phyloP scores from a whole-genome alignment of 805 yeast genomes.

The Candida tallmaniae region DNA sequence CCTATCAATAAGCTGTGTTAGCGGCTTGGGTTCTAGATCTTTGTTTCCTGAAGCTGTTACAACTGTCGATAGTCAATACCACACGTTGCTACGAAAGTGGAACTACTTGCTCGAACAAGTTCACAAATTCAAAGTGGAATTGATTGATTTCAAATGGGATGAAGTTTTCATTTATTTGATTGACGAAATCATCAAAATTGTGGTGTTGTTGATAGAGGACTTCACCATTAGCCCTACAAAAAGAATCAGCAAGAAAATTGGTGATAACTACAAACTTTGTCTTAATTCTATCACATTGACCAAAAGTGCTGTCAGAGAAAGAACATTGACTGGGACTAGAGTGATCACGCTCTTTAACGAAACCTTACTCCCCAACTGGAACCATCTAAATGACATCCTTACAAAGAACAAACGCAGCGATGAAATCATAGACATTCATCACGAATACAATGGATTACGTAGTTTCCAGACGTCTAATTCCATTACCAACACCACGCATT shows the following conservation, averaged over 20 bases:
- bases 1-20: constrained; percentile 17
- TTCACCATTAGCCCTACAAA: constrained; percentile 7
- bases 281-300: constrained; percentile 33
- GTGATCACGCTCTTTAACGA: constrained; percentile 20
- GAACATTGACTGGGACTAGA: constrained; percentile 30
- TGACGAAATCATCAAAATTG: constrained; percentile 27
- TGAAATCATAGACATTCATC: constrained; percentile 3
- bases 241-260: constrained; percentile 24
- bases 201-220: constrained; percentile 7
- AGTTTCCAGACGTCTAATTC: constrained; percentile 13
- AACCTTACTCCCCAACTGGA: constrained; percentile 24
- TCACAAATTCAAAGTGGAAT: constrained; percentile 36
- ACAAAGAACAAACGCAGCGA: constrained; percentile 1
- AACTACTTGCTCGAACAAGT: constrained; percentile 38
- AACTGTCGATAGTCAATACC: constrained; percentile 34
- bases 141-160: constrained; percentile 54
- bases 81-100: constrained; percentile 36
- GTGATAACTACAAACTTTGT: constrained; percentile 33
- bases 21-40: not conserved
- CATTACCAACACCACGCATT: too few relatives aligned
- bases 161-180: constrained; percentile 47
- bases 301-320: constrained; percentile 31
- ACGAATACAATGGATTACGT: constrained; percentile 9
- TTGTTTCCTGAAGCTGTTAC: constrained; percentile 26
- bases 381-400: constrained; percentile 13